Base-by-base conservation (phyloP, 2,329 filamentous ascomycete genomes). In the Fusarium oxysporum region DNA sequence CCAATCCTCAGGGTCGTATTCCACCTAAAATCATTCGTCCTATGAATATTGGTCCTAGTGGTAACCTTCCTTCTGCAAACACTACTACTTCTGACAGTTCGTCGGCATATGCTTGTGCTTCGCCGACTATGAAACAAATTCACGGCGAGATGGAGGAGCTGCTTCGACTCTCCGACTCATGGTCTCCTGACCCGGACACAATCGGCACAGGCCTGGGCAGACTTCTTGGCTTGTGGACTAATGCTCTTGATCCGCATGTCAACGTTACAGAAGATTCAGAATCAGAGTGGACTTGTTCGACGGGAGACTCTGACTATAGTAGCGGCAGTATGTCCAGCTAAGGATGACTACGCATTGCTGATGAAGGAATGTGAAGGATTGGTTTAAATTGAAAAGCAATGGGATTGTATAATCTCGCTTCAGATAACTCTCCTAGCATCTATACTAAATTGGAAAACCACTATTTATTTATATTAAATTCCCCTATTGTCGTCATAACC, bases 271-370 rank as follows among this genome's bases (percentile, higher is more conserved):
- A n/a, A 0, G 14, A 16, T 8, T 48, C 28, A 3, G 45, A 6
- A 0, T 48, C 45, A 12, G 28, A 17, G 5, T 48, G 45, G 45
- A 32, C 3, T 32, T 48, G 28, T n/a, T 48, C 28, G 19, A n/a
- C 44, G 9, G 13, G 1, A 3, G 45, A 48, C 21, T 48, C 45
- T 17, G 45, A 48, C 45, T 11, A 8, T 14, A 19, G 17, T 3
- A 21, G 6, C 19, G 3, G 19, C 19, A 14, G 4, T 14, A 14
- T 14, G 9, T 7, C 4, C 17, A 12, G 14, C 3, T 47, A n/a
- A 16, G 8, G 19, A 1, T 8, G 0, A 11, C 6, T 1, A 6
- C 4, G 4, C 4, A 11, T n/a, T n/a, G 3, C 3, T 6, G 1
- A 48, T 32, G 10, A 32, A 17, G 21, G 10, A 32, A 13, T 23